Evolutionary conservation across 2,329 filamentous ascomycete genomes (phyloP).

Genomic region (Diaporthe sp.): DNA sequence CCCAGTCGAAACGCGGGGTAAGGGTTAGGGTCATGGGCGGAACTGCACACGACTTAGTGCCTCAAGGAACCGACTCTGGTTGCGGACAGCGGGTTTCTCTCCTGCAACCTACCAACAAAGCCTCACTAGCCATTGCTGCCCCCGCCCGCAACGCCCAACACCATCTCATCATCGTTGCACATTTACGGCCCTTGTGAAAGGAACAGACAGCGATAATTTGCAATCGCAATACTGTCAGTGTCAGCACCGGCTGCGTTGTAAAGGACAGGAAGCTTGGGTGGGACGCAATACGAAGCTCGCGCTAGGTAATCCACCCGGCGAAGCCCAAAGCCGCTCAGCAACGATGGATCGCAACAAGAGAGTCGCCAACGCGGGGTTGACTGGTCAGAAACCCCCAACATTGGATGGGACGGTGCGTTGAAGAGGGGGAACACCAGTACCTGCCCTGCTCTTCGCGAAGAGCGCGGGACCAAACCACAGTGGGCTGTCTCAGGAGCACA

Average conservation of each 20-base stretch:
- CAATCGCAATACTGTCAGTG: background rate
- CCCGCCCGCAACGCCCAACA: slow-evolving; percentile 1
- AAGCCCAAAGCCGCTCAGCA: background rate
- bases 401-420: background rate
- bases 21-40: slow-evolving; percentile 6
- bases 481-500: slow-evolving; percentile 10
- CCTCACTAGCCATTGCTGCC: background rate
- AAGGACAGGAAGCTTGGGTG: background rate
- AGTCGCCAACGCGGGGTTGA: background rate
- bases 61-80: slow-evolving; percentile 24
- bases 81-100: slow-evolving; percentile 6
- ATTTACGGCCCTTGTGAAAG: background rate
- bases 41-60: slow-evolving; percentile 1
- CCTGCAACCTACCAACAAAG: slow-evolving; percentile 29
- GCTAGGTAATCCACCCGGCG: slow-evolving; percentile 8
- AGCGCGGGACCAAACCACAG: background rate
- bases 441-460: background rate
- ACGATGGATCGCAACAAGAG: slow-evolving; percentile 13
- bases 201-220: background rate
- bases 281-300: slow-evolving; percentile 13
- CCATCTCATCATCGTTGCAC: slow-evolving; percentile 14
- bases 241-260: background rate
- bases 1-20: background rate
- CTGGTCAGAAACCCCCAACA: background rate
- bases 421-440: slow-evolving; percentile 28